Evolutionary conservation across 441 rosid genomes (phyloP), one percentile per base, ranked within the genome.

Genomic region (Arabidopsis hybrid): DNA sequence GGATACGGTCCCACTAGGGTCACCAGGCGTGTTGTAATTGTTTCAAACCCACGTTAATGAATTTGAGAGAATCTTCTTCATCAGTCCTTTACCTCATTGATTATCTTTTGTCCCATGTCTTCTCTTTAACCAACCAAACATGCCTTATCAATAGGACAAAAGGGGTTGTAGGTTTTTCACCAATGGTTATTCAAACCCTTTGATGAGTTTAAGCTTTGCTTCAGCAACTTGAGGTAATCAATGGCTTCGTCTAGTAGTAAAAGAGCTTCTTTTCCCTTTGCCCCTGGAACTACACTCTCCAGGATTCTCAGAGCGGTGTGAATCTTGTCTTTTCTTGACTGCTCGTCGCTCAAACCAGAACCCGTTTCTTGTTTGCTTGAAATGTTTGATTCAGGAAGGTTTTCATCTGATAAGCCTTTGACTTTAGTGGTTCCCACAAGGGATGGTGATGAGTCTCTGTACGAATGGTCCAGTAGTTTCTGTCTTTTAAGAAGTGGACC

Each of bases 241-340:
- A 90, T 87, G 67, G 97, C 93, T 81, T 92, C 90, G 61, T 92
- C 97, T 51, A 94, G 81, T 65, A 90, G 82, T 60, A 79, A 61
- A 32, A 88, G 47, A 11, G 96, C 86, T 79, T 88, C 88, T 85
- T 89, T 91, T 26, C 90, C 93, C 77, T 88, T 83, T 18, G 85
- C 89, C 57, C 87, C 82, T 0, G 97, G 97, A 65, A 94, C 81
- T 38, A 91, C 74, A 59, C 79, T 85, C 86, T 83, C 93, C 0
- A 93, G 84, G 71, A 86, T 77, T 64, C 82, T 90, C 77, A 93
- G 61, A 1, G 87, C 85, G 32, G 73, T 79, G 17, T 77, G 84
- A 60, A 90, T 82, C 73, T 79, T 86, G 60, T 77, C 83, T 83
- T 81, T 91, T 51, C 72, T 86, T 4, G 76, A 78, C 51, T 50